Evolutionary conservation across 2,329 filamentous ascomycete species (phyloP), one percentile per base, ranked within the genome.

Genomic region (Cryphonectria carpinicola): DNA sequence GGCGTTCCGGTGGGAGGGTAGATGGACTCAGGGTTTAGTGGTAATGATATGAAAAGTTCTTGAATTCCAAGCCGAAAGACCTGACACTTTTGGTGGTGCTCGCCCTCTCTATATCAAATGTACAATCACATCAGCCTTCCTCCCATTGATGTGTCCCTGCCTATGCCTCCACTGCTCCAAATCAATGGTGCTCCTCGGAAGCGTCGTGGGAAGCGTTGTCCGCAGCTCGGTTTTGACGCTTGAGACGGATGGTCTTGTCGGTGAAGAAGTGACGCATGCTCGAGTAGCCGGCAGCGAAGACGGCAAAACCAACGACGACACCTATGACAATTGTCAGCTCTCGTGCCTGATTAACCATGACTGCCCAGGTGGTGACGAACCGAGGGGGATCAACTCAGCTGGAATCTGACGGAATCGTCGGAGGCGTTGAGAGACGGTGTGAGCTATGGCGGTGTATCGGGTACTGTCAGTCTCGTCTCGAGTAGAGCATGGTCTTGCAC

Each of bases 341-440:
- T 68, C 68, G 32, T 52, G 11, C 56, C 67, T 52, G 52, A 65
- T 22, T 32, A 46, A 28, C 6, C 64, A 66, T 13, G 35, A 61
- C 49, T 52, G 52, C 69, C 74, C 75, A 72, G 77, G 73, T 73
- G 70, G 84, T 89, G 82, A 85, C 89, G 82, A 91, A 97, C 95
- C 95, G 78, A 99, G 92, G 79, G 96, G 96, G 77, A 95, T 90
- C 88, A 99, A 88, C 88, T 99, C 96, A 77, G 94, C 90, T 76
- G 96, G 96, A 80, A 98, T 92, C 84, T 91, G 90, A 88, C 92
- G 95, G 80, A 98, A 87, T 81, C 90, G 92, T 81, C 95, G 93
- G 78, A 99, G 87, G 81, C 95, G 93, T 87, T 98, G 96, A 76
- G 95, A 97, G 83, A 98, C 90, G 78, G 95, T 98, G 86, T 98